These are phyloP conservation scores for Tubosaeta sp. DNA, from an alignment of 768 basidiomycete genomes.

Conservation along the genomic window DNA sequence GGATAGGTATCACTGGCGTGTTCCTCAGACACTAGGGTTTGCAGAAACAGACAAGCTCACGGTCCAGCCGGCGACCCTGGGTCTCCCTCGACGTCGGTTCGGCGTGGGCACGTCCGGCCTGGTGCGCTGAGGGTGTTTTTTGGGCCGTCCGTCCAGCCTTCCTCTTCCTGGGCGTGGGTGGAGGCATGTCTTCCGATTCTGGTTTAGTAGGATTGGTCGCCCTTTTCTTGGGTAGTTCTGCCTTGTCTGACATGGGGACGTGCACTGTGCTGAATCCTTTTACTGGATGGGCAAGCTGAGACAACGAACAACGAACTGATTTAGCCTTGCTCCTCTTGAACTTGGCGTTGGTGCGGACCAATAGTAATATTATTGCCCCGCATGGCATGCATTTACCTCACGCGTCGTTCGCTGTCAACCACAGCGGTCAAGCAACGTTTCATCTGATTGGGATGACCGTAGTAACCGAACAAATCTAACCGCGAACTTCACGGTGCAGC, in stretches of 20 bases:
- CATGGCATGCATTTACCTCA: slow-evolving; percentile 4
- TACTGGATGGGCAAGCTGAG: slow-evolving; percentile 12
- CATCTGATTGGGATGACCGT: not conserved
- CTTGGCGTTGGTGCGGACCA: slow-evolving; percentile 5
- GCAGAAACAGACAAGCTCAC: slow-evolving; percentile 14
- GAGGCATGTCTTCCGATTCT: slow-evolving; percentile 16
- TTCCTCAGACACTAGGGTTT: slow-evolving; percentile 7
- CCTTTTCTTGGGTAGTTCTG: slow-evolving; percentile 21
- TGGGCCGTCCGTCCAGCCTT: slow-evolving; percentile 17
- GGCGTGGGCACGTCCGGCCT: slow-evolving; percentile 11
- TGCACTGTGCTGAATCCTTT: slow-evolving; percentile 4
- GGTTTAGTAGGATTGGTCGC: slow-evolving; percentile 9
- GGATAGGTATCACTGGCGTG: slow-evolving; percentile 17
- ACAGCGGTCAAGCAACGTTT: not conserved
- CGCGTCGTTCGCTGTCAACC: not conserved
- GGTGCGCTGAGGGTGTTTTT: slow-evolving; percentile 12
- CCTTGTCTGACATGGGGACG: slow-evolving; percentile 27
- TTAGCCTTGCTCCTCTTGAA: slow-evolving; percentile 17
- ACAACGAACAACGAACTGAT: slow-evolving; percentile 19
- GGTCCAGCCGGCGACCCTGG: slow-evolving; percentile 28
- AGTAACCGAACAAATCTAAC: too few relatives aligned
- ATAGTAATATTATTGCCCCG: slow-evolving; percentile 9
- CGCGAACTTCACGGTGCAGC: too few relatives aligned
- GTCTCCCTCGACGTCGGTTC: slow-evolving; percentile 12
- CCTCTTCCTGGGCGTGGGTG: slow-evolving; percentile 24